Evolutionary conservation across 305 asterid species (phyloP).

Genomic region (Striga hermonthica): DNA sequence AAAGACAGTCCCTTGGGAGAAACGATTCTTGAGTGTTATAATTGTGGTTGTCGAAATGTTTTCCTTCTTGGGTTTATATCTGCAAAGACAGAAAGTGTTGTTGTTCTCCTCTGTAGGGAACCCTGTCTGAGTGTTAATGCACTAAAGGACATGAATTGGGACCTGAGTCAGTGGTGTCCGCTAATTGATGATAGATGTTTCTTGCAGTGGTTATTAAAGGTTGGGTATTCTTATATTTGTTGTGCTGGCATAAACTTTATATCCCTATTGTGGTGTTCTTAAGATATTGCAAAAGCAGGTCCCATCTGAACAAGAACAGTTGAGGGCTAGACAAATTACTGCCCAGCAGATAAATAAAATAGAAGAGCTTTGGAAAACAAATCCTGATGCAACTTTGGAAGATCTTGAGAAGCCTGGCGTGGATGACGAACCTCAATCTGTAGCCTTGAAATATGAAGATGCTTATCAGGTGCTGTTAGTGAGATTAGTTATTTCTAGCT

Average conservation of each 20-base stretch:
- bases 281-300: slow-evolving; percentile 50
- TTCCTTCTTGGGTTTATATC: slow-evolving; percentile 98
- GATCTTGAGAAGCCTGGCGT: slow-evolving; percentile 99
- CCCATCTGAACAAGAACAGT: slow-evolving; percentile 98
- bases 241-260: slow-evolving; percentile 8
- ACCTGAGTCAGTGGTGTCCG: slow-evolving; percentile 99
- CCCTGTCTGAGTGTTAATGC: slow-evolving; percentile 94
- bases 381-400: slow-evolving; percentile 95
- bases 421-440: slow-evolving; percentile 98
- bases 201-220: slow-evolving; percentile 98
- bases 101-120: slow-evolving; percentile 97
- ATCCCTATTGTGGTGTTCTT: slow-evolving; percentile 29
- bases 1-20: slow-evolving; percentile 99
- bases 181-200: slow-evolving; percentile 98
- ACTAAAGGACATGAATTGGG: slow-evolving; percentile 98
- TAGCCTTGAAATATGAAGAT: slow-evolving; percentile 91
- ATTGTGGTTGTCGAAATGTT: slow-evolving; percentile 98
- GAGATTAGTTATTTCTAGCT: slow-evolving; percentile 25
- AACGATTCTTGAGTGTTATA: slow-evolving; percentile 95
- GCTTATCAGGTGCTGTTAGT: slow-evolving; percentile 84
- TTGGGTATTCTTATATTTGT: slow-evolving; percentile 33
- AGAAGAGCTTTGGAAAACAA: slow-evolving; percentile 99
- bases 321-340: slow-evolving; percentile 97
- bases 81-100: slow-evolving; percentile 98
- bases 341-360: slow-evolving; percentile 99